Percentiles rank a stretch among this genome's conserved stretches.
These are phyloP conservation scores for Pseudogymnoascus sp. DNA, from an alignment of 2,329 filamentous ascomycete genomes.

Conservation along the genomic window DNA sequence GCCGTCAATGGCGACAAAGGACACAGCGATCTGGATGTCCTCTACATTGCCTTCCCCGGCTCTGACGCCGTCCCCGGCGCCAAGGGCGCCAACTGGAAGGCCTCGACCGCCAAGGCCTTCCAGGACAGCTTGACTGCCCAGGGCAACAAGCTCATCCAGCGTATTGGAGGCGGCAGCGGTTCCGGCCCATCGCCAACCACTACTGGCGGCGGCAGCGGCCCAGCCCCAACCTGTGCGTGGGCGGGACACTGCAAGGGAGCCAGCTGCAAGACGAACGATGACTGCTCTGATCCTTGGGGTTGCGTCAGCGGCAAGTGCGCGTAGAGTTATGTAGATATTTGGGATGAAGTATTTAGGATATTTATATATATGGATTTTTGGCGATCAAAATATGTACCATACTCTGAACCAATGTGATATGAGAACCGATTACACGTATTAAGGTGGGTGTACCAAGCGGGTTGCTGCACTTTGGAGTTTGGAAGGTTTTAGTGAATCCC, in stretches of 20 bases:
- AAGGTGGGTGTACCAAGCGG: background rate
- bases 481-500: background rate
- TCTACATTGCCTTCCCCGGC: slow-evolving; percentile 56
- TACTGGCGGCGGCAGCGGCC: slow-evolving; percentile 4
- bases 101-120: slow-evolving; percentile 42
- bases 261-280: slow-evolving; percentile 12
- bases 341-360: background rate
- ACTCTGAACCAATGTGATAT: background rate
- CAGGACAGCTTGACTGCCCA: slow-evolving; percentile 44
- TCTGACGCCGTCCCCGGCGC: slow-evolving; percentile 48
- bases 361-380: background rate
- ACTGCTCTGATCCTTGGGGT: slow-evolving; percentile 16
- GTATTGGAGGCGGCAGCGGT: slow-evolving; percentile 24
- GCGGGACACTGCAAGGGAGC: slow-evolving; percentile 18
- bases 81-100: slow-evolving; percentile 47
- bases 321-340: background rate
- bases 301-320: slow-evolving; percentile 15
- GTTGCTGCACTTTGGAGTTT: background rate
- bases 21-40: slow-evolving; percentile 49
- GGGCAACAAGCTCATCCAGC: slow-evolving; percentile 45
- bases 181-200: slow-evolving; percentile 7
- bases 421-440: background rate
- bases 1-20: slow-evolving; percentile 48
- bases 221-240: slow-evolving; percentile 15
- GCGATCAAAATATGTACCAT: background rate